Evolutionary conservation across 257 asterid genomes (phyloP).

Genomic region (Vinca minor): DNA sequence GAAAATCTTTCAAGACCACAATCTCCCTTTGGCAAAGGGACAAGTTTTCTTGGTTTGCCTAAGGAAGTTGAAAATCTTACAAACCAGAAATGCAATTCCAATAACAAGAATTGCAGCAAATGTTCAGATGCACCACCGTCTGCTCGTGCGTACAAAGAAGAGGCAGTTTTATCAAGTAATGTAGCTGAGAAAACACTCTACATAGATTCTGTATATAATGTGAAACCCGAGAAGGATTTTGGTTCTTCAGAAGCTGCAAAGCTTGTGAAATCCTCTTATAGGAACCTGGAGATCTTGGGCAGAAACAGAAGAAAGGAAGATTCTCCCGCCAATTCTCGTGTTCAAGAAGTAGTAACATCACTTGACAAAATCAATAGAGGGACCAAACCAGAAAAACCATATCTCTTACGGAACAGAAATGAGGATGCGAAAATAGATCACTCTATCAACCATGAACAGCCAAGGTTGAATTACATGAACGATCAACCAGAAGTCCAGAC

Average conservation of each 20-base stretch:
- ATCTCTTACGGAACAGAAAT: conserved; percentile 13
- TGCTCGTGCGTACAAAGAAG: conserved; percentile 32
- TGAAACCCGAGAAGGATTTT: conserved; percentile 11
- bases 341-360: conserved; percentile 9
- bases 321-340: conserved; percentile 6
- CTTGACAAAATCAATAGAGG: conserved; percentile 14
- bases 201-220: conserved; percentile 36
- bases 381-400: conserved; percentile 18
- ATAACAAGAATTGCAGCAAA: conserved; percentile 42
- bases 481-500: conserved; percentile 21
- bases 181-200: conserved; percentile 33
- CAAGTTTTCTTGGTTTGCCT: conserved; percentile 63
- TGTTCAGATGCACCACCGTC: conserved; percentile 49
- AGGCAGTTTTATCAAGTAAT: conserved; percentile 19
- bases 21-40: conserved; percentile 71
- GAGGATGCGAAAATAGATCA: conserved; percentile 16
- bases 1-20: conserved; percentile 28
- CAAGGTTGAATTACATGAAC: conserved; percentile 7
- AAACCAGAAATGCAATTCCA: conserved; percentile 43
- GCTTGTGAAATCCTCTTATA: conserved; percentile 14
- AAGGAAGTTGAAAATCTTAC: conserved; percentile 36
- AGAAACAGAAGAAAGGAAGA: conserved; percentile 16
- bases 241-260: conserved; percentile 21
- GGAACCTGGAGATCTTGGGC: conserved; percentile 14
- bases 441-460: conserved; percentile 18